Evolutionary conservation across 2,329 filamentous ascomycete genomes (phyloP).

Genomic region (Ophiosphaerella narmari): DNA sequence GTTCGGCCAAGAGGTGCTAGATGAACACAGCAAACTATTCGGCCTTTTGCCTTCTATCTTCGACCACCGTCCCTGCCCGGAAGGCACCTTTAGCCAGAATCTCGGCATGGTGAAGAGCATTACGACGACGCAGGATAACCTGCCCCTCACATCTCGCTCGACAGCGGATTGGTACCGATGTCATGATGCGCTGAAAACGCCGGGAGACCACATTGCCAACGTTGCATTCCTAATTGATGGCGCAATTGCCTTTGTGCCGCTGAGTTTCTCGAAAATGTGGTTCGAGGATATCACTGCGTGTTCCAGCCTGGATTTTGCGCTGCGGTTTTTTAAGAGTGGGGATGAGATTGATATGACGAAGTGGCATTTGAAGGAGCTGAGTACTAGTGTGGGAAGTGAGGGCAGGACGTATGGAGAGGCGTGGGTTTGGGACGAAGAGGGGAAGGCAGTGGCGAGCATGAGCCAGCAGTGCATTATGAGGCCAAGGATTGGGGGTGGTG

Average conservation of each 20-base stretch:
- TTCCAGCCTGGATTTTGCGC: constrained; percentile 57
- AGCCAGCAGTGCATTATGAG: constrained; percentile 53
- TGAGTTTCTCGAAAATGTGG: constrained; percentile 51
- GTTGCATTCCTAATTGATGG: constrained; percentile 54
- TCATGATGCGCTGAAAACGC: constrained; percentile 13
- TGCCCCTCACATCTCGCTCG: constrained; percentile 37
- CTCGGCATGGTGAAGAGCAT: constrained; percentile 48
- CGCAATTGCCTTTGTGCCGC: constrained; percentile 50
- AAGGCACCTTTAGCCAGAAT: constrained; percentile 53
- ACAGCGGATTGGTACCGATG: constrained; percentile 52
- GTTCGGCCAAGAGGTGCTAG: constrained; percentile 16
- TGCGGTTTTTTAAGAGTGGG: constrained; percentile 49
- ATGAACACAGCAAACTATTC: constrained; percentile 36
- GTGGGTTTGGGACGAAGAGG: constrained; percentile 52
- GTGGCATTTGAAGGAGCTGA: constrained; percentile 54
- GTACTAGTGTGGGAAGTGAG: constrained; percentile 43
- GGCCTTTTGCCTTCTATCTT: constrained; percentile 36
- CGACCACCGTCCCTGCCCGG: constrained; percentile 45
- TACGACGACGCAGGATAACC: constrained; percentile 43
- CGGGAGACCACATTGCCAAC: constrained; percentile 43
- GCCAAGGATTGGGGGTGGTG: constrained; percentile 11
- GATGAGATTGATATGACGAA: constrained; percentile 44
- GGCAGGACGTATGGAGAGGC: constrained; percentile 54
- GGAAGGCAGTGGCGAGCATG: constrained; percentile 54
- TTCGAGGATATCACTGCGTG: constrained; percentile 53